These are phyloP conservation scores for Pneumocystis oryctolagi DNA, from an alignment of 1,139 yeast genomes.

Conservation along the genomic window DNA sequence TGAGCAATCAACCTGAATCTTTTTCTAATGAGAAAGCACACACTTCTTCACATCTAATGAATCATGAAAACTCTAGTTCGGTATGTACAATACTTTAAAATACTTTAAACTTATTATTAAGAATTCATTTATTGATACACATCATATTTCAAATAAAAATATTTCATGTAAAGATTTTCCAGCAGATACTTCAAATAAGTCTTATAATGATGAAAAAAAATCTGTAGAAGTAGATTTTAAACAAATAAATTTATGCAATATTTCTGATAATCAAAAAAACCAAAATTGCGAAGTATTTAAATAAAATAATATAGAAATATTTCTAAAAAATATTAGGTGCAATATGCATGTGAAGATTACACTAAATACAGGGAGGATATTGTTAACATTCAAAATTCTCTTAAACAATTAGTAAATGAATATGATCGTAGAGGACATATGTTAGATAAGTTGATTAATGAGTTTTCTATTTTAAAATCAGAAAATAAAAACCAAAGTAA, in stretches of 20 bases:
- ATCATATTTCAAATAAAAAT: not conserved
- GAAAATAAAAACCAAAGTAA: not conserved
- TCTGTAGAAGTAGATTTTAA: not conserved
- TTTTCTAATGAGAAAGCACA: not conserved
- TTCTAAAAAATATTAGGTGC: not conserved
- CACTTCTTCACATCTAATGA: not conserved
- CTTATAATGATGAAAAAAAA: not conserved
- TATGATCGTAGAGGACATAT: slow-evolving; percentile 1
- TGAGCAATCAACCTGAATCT: not conserved
- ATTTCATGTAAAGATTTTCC: not conserved
- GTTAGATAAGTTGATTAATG: slow-evolving; percentile 1
- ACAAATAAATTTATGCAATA: not conserved
- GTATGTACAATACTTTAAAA: not conserved
- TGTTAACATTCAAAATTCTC: not conserved
- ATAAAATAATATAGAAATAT: not conserved
- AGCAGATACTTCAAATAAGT: not conserved
- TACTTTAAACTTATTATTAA: not conserved
- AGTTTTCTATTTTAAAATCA: not conserved
- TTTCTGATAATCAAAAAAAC: not conserved
- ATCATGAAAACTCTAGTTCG: not conserved
- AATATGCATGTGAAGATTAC: not conserved
- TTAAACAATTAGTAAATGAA: not conserved
- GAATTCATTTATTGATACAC: not conserved
- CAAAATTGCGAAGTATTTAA: not conserved
- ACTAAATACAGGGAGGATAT: not conserved